Base-by-base conservation (phyloP, 352 stramenopile genomes). In the Ochromonadaceae sp. region DNA sequence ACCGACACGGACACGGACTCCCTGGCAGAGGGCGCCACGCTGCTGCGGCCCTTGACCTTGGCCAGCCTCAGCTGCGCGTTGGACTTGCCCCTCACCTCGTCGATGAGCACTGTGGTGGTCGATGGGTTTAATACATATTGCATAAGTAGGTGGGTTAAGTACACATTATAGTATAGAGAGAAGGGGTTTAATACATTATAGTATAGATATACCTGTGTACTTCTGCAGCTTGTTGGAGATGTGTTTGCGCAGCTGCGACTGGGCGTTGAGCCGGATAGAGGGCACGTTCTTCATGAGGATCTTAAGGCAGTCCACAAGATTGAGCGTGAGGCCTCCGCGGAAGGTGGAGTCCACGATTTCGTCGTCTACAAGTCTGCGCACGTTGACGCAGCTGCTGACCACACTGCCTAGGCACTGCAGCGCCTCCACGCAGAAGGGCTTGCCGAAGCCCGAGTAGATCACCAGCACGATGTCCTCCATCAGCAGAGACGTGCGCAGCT, bases 371-470 rank as follows among this genome's bases (percentile, higher is more conserved):
- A n/a, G 40, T 25, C 41, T 49, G n/a, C 55, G 5, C 1, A 15
- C 9, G 5, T 26, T 28, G 20, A 34, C 14, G 25, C 22, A 63
- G 10, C 36, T 28, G 52, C 7, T 25, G 7, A 63, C 25, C 12
- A 63, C 1, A 5, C 36, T 30, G 26, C 36, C 25, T 22, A 63
- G 31, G 22, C 55, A 63, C 5, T 34, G 15, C 22, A 63, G 28
- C 10, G 55, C 55, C 28, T 52, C 38, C 26, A 36, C 25, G 9
- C 3, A 52, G 38, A 63, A 63, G n/a, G 55, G 34, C 15, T 63
- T 42, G n/a, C 38, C 38, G 15, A 63, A 63, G 31, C 55, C 55
- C 30, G 3, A 17, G 2, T 20, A 35, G 22, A 63, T 25, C 3
- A 22, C 34, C 10, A 12, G 2, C n/a, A 52, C 39, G n/a, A 63